These are phyloP conservation scores for Aspergillus heteromorphus DNA, from an alignment of 495 filamentous ascomycete species.

Conservation along the genomic window DNA sequence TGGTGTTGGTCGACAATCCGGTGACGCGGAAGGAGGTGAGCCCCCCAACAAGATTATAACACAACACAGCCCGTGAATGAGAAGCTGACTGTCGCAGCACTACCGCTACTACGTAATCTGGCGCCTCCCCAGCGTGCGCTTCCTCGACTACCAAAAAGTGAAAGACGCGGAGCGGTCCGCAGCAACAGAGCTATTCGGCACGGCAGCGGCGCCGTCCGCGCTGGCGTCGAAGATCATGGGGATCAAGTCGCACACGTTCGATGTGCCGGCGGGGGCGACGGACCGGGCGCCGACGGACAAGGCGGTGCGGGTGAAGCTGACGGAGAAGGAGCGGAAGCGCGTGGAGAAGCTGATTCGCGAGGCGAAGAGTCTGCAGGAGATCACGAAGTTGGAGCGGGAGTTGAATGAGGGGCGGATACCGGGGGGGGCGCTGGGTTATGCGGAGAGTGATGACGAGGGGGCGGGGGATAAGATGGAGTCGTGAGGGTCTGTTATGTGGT, in stretches of 20 bases:
- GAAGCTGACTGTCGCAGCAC: no score
- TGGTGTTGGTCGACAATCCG: slow-evolving; percentile 81
- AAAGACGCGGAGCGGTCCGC: slow-evolving; percentile 73
- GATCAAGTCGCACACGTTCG: slow-evolving; percentile 78
- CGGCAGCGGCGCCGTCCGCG: slow-evolving; percentile 63
- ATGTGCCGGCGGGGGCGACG: slow-evolving; percentile 48
- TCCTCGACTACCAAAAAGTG: slow-evolving; percentile 90
- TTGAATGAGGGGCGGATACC: slow-evolving; percentile 83
- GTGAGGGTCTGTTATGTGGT: slow-evolving; percentile 14
- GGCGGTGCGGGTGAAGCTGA: slow-evolving; percentile 63
- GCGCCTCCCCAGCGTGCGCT: slow-evolving; percentile 76
- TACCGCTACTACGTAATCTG: slow-evolving; percentile 91
- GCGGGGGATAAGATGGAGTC: slow-evolving; percentile 38
- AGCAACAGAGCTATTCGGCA: slow-evolving; percentile 80
- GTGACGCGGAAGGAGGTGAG: slow-evolving; percentile 87
- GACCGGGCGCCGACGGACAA: slow-evolving; percentile 50
- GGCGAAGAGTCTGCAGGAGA: slow-evolving; percentile 82
- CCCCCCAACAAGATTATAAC: slow-evolving; percentile 1
- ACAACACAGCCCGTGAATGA: no score
- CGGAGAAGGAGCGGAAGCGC: slow-evolving; percentile 62
- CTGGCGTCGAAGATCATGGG: slow-evolving; percentile 87
- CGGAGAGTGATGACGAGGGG: slow-evolving; percentile 30
- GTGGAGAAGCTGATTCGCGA: slow-evolving; percentile 71
- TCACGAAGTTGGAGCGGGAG: slow-evolving; percentile 75
- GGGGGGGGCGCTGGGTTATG: slow-evolving; percentile 49